Percentiles rank a stretch among this genome's conserved stretches.
These are phyloP conservation scores for Orbilia blumenaviensis DNA, from an alignment of 2,329 filamentous ascomycete genomes.

Conservation along the genomic window DNA sequence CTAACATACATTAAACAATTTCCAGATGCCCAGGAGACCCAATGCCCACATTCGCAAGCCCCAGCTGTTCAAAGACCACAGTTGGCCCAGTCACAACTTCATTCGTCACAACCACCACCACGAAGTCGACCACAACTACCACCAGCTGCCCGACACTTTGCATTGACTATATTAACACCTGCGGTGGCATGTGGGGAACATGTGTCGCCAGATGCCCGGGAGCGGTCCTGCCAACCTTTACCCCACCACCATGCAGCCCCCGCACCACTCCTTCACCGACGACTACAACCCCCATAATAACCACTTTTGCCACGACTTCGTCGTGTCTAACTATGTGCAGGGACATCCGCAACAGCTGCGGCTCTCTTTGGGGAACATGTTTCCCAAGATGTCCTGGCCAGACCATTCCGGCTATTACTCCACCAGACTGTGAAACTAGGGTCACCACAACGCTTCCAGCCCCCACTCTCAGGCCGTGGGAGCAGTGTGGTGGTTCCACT, in stretches of 20 bases:
- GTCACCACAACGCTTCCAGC: background rate
- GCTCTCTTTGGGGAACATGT: slow-evolving; percentile 23
- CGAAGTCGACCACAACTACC: background rate
- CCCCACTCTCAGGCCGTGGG: background rate
- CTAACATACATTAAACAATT: background rate
- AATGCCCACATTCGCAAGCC: slow-evolving; percentile 10
- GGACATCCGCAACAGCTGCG: slow-evolving; percentile 4
- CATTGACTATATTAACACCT: slow-evolving; percentile 26
- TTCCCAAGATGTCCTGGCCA: slow-evolving; percentile 7
- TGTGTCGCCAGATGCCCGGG: slow-evolving; percentile 14
- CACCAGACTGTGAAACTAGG: background rate
- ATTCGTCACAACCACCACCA: background rate
- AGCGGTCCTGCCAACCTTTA: background rate
- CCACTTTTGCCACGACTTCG: background rate
- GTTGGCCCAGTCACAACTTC: background rate
- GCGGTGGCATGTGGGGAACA: slow-evolving; percentile 25
- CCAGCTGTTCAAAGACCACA: slow-evolving; percentile 16
- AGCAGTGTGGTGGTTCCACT: slow-evolving; percentile 14
- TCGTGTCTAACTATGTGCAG: slow-evolving; percentile 8
- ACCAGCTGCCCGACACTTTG: slow-evolving; percentile 19
- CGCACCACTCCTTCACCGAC: background rate
- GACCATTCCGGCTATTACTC: background rate
- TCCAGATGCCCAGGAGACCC: slow-evolving; percentile 17
- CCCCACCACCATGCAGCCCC: slow-evolving; percentile 14
- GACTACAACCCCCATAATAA: background rate